Conservation (phyloP, 2,329 filamentous ascomycete species). For the Neofusicoccum cordaticola region DNA sequence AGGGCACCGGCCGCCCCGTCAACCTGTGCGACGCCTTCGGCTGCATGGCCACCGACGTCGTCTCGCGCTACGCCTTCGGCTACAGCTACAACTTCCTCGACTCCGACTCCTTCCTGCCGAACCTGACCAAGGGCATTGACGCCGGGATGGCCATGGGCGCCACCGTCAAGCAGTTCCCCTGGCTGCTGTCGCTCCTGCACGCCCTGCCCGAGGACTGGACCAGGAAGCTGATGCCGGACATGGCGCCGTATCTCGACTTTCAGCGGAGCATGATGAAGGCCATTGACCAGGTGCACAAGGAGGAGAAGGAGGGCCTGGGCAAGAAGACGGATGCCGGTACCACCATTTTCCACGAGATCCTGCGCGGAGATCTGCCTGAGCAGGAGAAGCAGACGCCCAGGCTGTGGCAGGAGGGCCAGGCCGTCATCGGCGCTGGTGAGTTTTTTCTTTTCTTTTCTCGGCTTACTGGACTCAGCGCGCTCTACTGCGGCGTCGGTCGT, state of each 20-base stretch:
- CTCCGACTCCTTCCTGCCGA: slow-evolving; percentile 12
- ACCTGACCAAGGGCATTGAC: slow-evolving; percentile 24
- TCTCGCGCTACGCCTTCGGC: slow-evolving; percentile 25
- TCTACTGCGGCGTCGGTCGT: too few species aligned
- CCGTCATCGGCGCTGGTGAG: slow-evolving; percentile 20
- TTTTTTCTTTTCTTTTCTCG: not conserved
- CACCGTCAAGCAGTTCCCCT: slow-evolving; percentile 23
- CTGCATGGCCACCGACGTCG: slow-evolving; percentile 24
- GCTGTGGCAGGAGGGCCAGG: slow-evolving; percentile 18
- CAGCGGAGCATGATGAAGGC: slow-evolving; percentile 16
- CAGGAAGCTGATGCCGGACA: slow-evolving; percentile 8
- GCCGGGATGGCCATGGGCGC: slow-evolving; percentile 17
- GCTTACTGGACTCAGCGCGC: too few species aligned
- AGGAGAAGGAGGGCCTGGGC: slow-evolving; percentile 1
- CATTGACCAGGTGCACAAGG: slow-evolving; percentile 12
- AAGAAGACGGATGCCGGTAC: not conserved
- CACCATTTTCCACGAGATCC: slow-evolving; percentile 21
- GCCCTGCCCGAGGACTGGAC: slow-evolving; percentile 4
- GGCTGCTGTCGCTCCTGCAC: slow-evolving; percentile 18
- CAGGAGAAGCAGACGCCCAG: slow-evolving; percentile 17
- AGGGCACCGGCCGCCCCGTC: slow-evolving; percentile 19
- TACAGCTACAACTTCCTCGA: slow-evolving; percentile 22
- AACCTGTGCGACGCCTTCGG: slow-evolving; percentile 20
- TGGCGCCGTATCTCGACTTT: slow-evolving; percentile 18
- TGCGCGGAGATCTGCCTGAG: slow-evolving; percentile 17